Base-by-base conservation (phyloP, 139 green algal genomes). In the Pleodorina starrii region DNA sequence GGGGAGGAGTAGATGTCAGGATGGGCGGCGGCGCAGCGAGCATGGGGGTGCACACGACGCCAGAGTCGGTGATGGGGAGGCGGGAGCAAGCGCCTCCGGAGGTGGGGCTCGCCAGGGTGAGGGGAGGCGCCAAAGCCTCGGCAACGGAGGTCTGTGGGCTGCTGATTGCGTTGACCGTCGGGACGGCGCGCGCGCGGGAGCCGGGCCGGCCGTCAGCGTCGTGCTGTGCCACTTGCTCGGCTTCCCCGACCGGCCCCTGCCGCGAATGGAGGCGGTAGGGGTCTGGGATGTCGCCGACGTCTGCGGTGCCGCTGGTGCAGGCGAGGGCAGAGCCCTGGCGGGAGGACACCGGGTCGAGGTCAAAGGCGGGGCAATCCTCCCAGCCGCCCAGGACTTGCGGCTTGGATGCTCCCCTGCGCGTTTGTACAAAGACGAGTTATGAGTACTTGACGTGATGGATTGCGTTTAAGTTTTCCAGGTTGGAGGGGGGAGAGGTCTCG, bases 291-390 rank as follows among this genome's bases (percentile, higher is more conserved):
- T 23, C 6, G 9, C 9, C 54, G 25, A 32, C 21, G 32, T 73
- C 21, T 7, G 63, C 27, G 32, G n/a, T 7, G 16, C 46, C 46
- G 68, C 21, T 66, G 19, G 32, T 2, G 32, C 27, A 19, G 32
- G 32, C 63, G 63, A 73, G 21, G 2, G 63, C 19, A 35, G 63
- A 73, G 12, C 27, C 74, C 1, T 54, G 23, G 42, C 72, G 72
- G 7, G 72, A 80, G 72, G 42, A 7, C 0, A 80, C 23, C 17
- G 74, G 74, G 43, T 82, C 74, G 44, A 82, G 46, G 29, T 82
- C 74, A 43, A 66, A 82, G 16, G 74, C 74, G 27, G 74, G 43
- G 29, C 74, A 82, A 25, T 82, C 44, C 74, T 82, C 74, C 74
- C 74, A 82, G 16, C 19, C 46, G 74, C 74, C 74, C 23, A 27